These are phyloP conservation scores for Tuber borchii DNA, from an alignment of 495 filamentous ascomycete species.

Conservation along the genomic window DNA sequence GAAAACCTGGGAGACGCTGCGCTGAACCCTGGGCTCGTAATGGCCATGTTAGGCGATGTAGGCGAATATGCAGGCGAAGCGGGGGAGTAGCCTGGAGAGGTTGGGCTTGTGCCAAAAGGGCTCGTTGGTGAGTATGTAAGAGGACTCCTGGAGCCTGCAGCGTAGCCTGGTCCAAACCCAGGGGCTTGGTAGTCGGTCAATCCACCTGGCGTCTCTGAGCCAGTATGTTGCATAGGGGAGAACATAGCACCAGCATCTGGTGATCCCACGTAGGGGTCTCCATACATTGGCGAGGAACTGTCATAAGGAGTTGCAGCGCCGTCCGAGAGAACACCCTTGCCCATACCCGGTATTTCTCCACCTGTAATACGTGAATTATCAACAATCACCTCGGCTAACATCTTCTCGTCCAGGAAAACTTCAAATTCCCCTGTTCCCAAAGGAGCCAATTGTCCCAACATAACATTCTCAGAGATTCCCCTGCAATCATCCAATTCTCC, in stretches of 20 bases:
- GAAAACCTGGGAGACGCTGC: conserved; percentile 67
- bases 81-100: conserved; percentile 69
- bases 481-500: conserved; percentile 96
- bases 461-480: conserved; percentile 97
- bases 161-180: conserved; percentile 45
- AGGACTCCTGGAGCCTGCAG: conserved; percentile 55
- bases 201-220: conserved; percentile 67
- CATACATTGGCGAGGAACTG: conserved; percentile 76
- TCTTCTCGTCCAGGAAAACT: conserved; percentile 80
- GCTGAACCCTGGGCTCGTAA: conserved; percentile 55
- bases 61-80: conserved; percentile 62
- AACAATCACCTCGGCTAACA: conserved; percentile 89
- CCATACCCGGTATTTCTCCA: conserved; percentile 67
- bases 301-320: conserved; percentile 95
- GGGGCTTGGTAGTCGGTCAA: conserved; percentile 58
- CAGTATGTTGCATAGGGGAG: conserved; percentile 77
- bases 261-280: conserved; percentile 63
- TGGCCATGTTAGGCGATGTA: conserved; percentile 57
- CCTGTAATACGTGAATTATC: conserved; percentile 66
- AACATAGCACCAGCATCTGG: conserved; percentile 75
- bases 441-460: conserved; percentile 93
- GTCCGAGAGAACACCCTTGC: conserved; percentile 65
- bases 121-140: conserved; percentile 63
- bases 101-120: conserved; percentile 66
- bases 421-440: conserved; percentile 95